Evolutionary conservation across 2,329 filamentous ascomycete species (phyloP), one percentile per base, ranked within the genome.

Genomic region (Aspergillus sp.): DNA sequence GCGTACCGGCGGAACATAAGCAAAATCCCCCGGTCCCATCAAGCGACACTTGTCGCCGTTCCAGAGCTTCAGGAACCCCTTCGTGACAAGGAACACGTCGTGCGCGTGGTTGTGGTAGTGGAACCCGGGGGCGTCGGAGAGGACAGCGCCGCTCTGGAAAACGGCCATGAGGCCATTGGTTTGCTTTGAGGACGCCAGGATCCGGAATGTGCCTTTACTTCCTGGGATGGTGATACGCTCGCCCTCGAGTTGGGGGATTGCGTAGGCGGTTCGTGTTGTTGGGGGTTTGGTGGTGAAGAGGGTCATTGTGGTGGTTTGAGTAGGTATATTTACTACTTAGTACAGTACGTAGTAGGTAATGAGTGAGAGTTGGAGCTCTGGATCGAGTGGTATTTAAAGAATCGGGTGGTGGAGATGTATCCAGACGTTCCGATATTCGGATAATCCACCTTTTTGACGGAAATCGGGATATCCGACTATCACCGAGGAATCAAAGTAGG

Each of bases 101-200:
- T 85, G 83, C 0, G 83, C 80, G 51, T 84, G 77, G 33, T 77
- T 75, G 62, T 86, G 84, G 63, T 78, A 84, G 67, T 86, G 83
- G 62, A 85, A 86, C 0, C 82, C 83, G 0, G 68, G 68, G 3
- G 68, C 68, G 53, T 70, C 68, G 2, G 68, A 70, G 5, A 70
- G 70, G 2, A 78, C 77, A 0, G 79, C 80, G 6, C 79, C 80
- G 43, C 78, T 81, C 3, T 74, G 70, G 57, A 84, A 82, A 14
- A 84, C 76, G 3, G 80, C 77, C 64, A 84, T 82, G 15, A 77
- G 71, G 37, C 80, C 79, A 62, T 78, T 73, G 3, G 79, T 83
- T 62, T 84, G 80, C 62, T 80, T 80, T 4, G 80, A 77, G 0
- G 81, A 83, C 7, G 81, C 77, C 2, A 83, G 67, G 40, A 84